Evolutionary conservation across 2,329 filamentous ascomycete genomes (phyloP), one percentile per base, ranked within the genome.

Genomic region (Fonsecaea pedrosoi): DNA sequence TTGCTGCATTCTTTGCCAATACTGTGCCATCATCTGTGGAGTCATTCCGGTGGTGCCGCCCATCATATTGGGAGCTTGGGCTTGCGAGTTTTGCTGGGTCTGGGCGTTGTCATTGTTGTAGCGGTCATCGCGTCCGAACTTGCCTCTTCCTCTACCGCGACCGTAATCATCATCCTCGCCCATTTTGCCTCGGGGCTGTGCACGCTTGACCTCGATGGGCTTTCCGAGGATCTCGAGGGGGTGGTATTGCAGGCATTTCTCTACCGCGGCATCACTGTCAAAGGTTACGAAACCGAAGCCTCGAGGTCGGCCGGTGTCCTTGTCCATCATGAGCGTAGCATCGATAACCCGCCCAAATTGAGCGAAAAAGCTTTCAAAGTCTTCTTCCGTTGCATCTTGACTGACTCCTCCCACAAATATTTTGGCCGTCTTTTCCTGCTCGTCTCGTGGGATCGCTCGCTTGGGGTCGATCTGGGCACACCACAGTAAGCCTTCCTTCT

Each of bases 241-340:
- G 18, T 71, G 67, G 25, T 89, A 87, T 64, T 90, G 89, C 53
- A 99, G 87, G 68, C 94, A 96, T 38, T 92, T 91, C 71, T 99
- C 95, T 54, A 99, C 95, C 18, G 95, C 95, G 15, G 92, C 89
- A 75, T 99, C 95, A 72, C 90, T 96, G 80, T 99, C 95, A 74
- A 99, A 99, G 0, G 95, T 99, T 61, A 99, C 95, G 78, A 99
- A 99, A 13, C 95, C 95, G 75, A 99, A 99, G 1, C 95, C 95
- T 76, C 95, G 87, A 2, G 95, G 95, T 48, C 95, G 88, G n/a
- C 95, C 95, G 0, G 95, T 99, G 78, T 99, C 95, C 81, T 99
- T 99, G 78, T 99, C 95, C 89, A 99, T 99, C 95, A 99, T 99
- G 2, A 99, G 87, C 0, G 95, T 99, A 1, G 95, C 95, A 80